Evolutionary conservation across 2,329 filamentous ascomycete genomes (phyloP).

Genomic region (Venturia carpophila): DNA sequence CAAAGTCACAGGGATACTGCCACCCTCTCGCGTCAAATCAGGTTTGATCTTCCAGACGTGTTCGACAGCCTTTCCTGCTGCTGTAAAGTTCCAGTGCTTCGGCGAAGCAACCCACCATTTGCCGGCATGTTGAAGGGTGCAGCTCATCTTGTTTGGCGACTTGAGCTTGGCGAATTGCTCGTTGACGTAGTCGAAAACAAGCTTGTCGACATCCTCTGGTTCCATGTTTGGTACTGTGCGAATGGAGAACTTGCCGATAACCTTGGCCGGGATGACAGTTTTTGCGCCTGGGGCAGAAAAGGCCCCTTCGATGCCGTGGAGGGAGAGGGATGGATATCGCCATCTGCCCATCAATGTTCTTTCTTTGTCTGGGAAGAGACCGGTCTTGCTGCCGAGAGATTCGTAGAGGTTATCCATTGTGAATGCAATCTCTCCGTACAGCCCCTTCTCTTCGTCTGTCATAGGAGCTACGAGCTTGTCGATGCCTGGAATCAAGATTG

Average conservation of each 20-base stretch:
- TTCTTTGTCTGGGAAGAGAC: constrained; percentile 84
- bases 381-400: constrained; percentile 80
- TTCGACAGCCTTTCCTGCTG: constrained; percentile 91
- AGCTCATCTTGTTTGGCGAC: constrained; percentile 85
- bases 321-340: constrained; percentile 86
- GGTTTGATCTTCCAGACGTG: constrained; percentile 89
- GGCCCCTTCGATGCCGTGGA: constrained; percentile 92
- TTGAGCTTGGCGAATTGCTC: constrained; percentile 77
- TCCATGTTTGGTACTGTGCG: constrained; percentile 97
- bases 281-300: constrained; percentile 92
- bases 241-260: constrained; percentile 97
- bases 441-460: constrained; percentile 72
- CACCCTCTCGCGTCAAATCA: constrained; percentile 92
- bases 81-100: constrained; percentile 98
- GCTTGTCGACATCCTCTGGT: constrained; percentile 75
- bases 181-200: constrained; percentile 76
- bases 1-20: constrained; percentile 91
- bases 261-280: constrained; percentile 97
- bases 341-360: constrained; percentile 90
- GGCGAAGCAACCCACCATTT: constrained; percentile 99
- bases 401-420: constrained; percentile 94
- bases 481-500: constrained; percentile 90
- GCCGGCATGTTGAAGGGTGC: constrained; percentile 76
- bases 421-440: constrained; percentile 89
- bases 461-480: constrained; percentile 87